Base-by-base conservation (phyloP, 441 rosid species). In the Viola pubescens region DNA sequence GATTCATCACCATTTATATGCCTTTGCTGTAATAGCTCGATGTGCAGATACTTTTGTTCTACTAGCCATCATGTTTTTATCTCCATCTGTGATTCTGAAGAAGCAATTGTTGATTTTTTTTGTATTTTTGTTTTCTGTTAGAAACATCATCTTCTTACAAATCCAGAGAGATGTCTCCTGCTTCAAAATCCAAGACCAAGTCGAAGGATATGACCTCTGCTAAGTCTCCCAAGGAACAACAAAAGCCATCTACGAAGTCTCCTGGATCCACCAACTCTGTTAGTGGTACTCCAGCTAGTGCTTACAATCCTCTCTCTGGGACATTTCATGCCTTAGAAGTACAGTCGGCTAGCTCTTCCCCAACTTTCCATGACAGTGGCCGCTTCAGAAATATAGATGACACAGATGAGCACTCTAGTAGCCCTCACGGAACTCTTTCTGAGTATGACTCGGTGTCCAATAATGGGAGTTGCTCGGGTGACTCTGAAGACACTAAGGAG, bases 401-500 rank as follows among this genome's bases (percentile, higher is more conserved):
- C 52, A 70, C 82, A 4, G 79, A 80, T 59, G 85, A 80, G 55
- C 80, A 26, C 34, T 26, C 62, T 39, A 52, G 75, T 42, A 65
- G 80, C 47, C 55, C 79, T 2, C 69, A 48, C 54, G 84, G 81
- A 53, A 63, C 74, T 44, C 70, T 70, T 59, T 68, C 62, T 1
- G 83, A 83, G 48, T 83, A 71, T 64, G 88, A 83, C 66, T 78
- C 83, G 3, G 67, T 83, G 58, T 83, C 88, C 43, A 80, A 83
- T 61, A 83, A 75, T 55, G 88, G 72, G 44, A 83, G 85, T 77
- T 78, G 85, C 67, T 83, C 88, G 26, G 88, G 88, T 26, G 88
- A 83, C 63, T 83, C 88, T 39, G 88, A 83, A 72, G 85, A 83
- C 66, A 73, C 64, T 11, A 80, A 83, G 65, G 82, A 83, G 37